These are phyloP conservation scores for Spencermartinsiella ligniputridi DNA, from an alignment of 1,139 yeast genomes.

Conservation along the genomic window DNA sequence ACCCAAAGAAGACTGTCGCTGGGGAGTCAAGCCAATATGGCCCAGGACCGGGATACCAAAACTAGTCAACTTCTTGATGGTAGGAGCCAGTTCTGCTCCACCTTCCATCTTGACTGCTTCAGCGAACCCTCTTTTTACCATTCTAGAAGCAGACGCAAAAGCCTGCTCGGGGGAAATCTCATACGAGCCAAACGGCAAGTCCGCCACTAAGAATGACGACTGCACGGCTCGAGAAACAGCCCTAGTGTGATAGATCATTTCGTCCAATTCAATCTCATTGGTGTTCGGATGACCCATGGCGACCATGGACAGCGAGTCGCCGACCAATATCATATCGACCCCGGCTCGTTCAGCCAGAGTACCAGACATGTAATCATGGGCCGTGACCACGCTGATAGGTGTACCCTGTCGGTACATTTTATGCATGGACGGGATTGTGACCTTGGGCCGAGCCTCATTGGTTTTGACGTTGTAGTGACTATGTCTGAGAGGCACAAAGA, in stretches of 20 bases:
- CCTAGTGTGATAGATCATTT: constrained; percentile 68
- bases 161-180: constrained; percentile 67
- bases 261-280: constrained; percentile 69
- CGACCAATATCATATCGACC: constrained; percentile 71
- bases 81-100: constrained; percentile 50
- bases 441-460: constrained; percentile 22
- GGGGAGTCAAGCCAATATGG: constrained; percentile 92
- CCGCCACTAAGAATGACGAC: constrained; percentile 71
- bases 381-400: constrained; percentile 77
- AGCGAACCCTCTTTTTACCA: constrained; percentile 61
- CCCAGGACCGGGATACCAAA: constrained; percentile 90
- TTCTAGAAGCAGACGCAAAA: constrained; percentile 52
- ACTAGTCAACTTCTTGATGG: constrained; percentile 48
- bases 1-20: constrained; percentile 69
- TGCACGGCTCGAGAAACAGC: constrained; percentile 72
- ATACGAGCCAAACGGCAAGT: constrained; percentile 83
- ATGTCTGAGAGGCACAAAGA: not conserved
- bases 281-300: constrained; percentile 80
- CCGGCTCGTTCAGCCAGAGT: constrained; percentile 64
- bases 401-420: constrained; percentile 38
- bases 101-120: constrained; percentile 91
- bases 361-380: constrained; percentile 82
- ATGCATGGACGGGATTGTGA: constrained; percentile 42
- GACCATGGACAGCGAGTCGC: constrained; percentile 93
- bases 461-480: constrained; percentile 6